A percentile compares a stretch with the other conserved stretches of the same genome.
Evolutionary conservation across 495 filamentous ascomycete species (phyloP).

Genomic region (Aspergillus saccharolyticus): DNA sequence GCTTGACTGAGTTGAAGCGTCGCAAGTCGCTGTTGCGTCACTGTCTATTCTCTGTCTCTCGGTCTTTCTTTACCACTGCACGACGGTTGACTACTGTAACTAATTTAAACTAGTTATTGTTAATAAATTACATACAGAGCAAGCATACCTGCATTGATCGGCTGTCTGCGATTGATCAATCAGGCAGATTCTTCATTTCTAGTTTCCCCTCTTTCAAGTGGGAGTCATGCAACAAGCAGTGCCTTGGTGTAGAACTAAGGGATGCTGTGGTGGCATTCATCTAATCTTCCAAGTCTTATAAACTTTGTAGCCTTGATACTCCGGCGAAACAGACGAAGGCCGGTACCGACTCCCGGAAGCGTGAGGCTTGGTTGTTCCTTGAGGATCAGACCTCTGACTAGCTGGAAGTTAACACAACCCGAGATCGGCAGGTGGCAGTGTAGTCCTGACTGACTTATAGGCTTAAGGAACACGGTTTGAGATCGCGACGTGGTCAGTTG

Average conservation of each 20-base stretch:
- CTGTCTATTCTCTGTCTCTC: no score
- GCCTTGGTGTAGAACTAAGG: no score
- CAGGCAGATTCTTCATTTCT: not conserved
- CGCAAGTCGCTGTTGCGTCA: no score
- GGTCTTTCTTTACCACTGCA: not conserved
- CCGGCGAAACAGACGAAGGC: not conserved
- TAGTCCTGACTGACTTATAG: conserved; percentile 15
- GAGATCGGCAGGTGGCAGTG: conserved; percentile 38
- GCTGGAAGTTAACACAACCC: conserved; percentile 22
- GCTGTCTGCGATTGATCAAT: not conserved
- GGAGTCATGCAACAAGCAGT: not conserved
- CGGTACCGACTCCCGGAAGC: not conserved
- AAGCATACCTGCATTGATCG: not conserved
- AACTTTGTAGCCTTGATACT: conserved; percentile 5
- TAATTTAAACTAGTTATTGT: not conserved
- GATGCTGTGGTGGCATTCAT: no score
- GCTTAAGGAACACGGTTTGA: conserved; percentile 1
- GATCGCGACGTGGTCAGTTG: conserved; percentile 14
- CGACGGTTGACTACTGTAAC: not conserved
- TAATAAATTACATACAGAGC: not conserved
- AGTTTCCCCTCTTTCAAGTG: not conserved
- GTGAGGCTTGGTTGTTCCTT: not conserved
- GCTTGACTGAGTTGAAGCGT: not conserved
- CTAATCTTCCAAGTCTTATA: no score
- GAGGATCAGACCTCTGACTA: conserved; percentile 26